Percentiles rank a stretch among this genome's conserved stretches.
Conservation (phyloP, 2,329 filamentous ascomycete species). For the Paracoccidioides brasiliensis region DNA sequence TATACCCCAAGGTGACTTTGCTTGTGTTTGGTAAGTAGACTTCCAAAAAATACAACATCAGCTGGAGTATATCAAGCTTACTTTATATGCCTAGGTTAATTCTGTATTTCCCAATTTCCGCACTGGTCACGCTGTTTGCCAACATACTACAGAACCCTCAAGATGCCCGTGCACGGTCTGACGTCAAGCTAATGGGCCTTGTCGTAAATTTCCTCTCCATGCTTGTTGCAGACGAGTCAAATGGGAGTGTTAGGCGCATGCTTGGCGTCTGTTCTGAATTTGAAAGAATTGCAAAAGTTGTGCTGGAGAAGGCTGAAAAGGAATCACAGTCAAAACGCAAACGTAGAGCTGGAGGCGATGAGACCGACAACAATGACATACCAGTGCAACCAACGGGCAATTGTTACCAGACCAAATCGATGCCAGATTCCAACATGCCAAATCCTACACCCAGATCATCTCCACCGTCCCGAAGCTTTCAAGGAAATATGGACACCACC, state of each 20-base stretch:
- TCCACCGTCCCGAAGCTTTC: neutral
- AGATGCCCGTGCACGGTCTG: conserved; percentile 74
- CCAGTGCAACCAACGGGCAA: neutral
- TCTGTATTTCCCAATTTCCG: conserved; percentile 90
- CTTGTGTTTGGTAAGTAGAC: conserved; percentile 72
- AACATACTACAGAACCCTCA: conserved; percentile 93
- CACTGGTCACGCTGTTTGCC: conserved; percentile 86
- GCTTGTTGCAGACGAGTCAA: conserved; percentile 77
- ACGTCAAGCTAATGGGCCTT: conserved; percentile 79
- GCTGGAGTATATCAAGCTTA: conserved; percentile 7
- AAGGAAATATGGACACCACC: neutral
- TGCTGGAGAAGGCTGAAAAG: conserved; percentile 82
- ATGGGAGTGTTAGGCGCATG: conserved; percentile 86
- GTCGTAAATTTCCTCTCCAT: conserved; percentile 87
- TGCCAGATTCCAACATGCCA: conserved; percentile 3
- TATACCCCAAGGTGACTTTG: conserved; percentile 86
- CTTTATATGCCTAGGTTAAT: conserved; percentile 50
- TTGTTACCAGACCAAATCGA: neutral
- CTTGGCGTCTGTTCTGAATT: conserved; percentile 91
- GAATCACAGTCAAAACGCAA: conserved; percentile 71
- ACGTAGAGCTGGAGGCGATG: conserved; percentile 57
- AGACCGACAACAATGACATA: conserved; percentile 13
- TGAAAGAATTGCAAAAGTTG: conserved; percentile 79
- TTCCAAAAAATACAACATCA: neutral
- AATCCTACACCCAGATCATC: neutral